A percentile compares a stretch with the other conserved stretches of the same genome.
Conservation (phyloP, 2,329 filamentous ascomycete genomes). For the Ophiocordyceps camponoti-floridani region DNA sequence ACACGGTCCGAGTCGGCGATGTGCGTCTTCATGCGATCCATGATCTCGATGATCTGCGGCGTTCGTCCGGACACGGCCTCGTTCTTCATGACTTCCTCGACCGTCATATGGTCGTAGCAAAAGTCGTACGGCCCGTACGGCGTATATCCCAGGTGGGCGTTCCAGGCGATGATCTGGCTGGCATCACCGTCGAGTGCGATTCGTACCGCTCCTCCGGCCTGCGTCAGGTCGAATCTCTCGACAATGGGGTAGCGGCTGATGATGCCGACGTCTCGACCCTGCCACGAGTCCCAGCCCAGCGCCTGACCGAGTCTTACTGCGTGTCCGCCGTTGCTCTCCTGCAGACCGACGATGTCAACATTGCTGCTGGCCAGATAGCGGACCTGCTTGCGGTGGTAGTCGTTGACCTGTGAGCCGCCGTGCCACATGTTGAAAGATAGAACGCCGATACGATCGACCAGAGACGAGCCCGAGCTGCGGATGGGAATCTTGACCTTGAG, state of each 20-base stretch:
- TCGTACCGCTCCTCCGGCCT: slow-evolving; percentile 12
- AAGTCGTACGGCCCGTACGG: slow-evolving; percentile 26
- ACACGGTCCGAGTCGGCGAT: slow-evolving; percentile 12
- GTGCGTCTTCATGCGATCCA: slow-evolving; percentile 14
- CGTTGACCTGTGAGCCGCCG: slow-evolving; percentile 16
- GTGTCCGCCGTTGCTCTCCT: slow-evolving; percentile 15
- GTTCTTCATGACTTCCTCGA: slow-evolving; percentile 14
- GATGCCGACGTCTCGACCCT: slow-evolving; percentile 14
- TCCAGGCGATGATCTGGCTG: slow-evolving; percentile 16
- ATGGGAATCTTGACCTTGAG: slow-evolving; percentile 16
- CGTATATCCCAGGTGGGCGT: slow-evolving; percentile 16
- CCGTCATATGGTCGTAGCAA: slow-evolving; percentile 17
- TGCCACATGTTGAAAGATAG: slow-evolving; percentile 22
- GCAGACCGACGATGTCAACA: slow-evolving; percentile 18
- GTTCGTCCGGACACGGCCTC: slow-evolving; percentile 19
- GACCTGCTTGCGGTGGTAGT: slow-evolving; percentile 21
- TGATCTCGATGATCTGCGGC: slow-evolving; percentile 16
- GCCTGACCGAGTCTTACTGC: slow-evolving; percentile 16
- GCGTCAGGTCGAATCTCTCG: slow-evolving; percentile 9
- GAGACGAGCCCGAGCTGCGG: slow-evolving; percentile 5
- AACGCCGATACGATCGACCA: slow-evolving; percentile 17
- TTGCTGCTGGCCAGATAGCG: slow-evolving; percentile 13
- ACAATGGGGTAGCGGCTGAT: slow-evolving; percentile 21
- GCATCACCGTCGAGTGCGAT: slow-evolving; percentile 15
- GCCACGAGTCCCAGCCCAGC: slow-evolving; percentile 20